Base-by-base conservation (phyloP, 768 basidiomycete genomes). In the Coprinellus micaceus region DNA sequence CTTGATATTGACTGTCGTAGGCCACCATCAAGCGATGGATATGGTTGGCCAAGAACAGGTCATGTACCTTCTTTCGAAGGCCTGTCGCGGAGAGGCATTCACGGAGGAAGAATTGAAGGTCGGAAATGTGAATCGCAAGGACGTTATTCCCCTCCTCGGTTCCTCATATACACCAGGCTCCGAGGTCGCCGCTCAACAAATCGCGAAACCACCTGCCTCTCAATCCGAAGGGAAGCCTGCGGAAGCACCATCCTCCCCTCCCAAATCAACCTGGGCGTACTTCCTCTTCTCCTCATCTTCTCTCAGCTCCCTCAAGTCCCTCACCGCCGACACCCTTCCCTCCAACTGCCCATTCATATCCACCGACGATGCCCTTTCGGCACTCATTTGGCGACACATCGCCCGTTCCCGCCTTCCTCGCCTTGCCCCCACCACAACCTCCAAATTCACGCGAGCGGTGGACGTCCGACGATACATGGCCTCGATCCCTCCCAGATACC, bases 381-480 rank as follows among this genome's bases (percentile, higher is more conserved):
- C 69, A 3, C 59, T 69, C 25, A 64, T 70, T 44, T 70, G 66
- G 66, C 65, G 66, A 54, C 59, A 58, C 44, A 56, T 69, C 41
- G 52, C 46, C 3, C 67, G 62, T 5, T 66, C 64, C 28, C 66
- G 69, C 12, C 60, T 63, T 7, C 62, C 62, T 1, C 67, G 69
- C 25, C 24, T 66, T 17, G 49, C 60, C 22, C 30, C 57, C 12
- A 17, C 30, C 24, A 21, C 40, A 17, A 44, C 52, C 17, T 43
- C 58, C 12, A 66, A 58, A 19, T 58, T 69, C 41, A 66, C 59
- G 4, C 66, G 68, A 10, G 68, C 68, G 1, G 54, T 69, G 30
- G 66, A 68, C 48, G 54, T 60, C 19, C 66, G 68, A 13, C 58
- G 62, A n/a, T 63, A 64, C 47, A 43, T 69, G 1, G 49, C 48